These are phyloP conservation scores for Tetrastigma voinierianum DNA, from an alignment of 164 flowering plant genomes.

Conservation along the genomic window DNA sequence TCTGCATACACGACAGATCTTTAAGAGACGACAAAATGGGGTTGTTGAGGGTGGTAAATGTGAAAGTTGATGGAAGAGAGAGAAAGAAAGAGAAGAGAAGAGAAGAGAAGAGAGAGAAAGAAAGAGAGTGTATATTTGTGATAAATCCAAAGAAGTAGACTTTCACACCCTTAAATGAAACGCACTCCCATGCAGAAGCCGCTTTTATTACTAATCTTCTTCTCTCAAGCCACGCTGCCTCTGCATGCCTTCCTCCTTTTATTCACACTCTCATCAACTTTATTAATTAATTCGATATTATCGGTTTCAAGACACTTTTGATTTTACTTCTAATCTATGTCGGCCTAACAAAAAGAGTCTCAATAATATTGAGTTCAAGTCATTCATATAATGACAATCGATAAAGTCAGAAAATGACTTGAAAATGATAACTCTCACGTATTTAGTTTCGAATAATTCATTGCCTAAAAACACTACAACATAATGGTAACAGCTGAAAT, in stretches of 20 bases:
- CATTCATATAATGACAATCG: too few relatives aligned
- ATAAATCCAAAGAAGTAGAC: constrained; percentile 12
- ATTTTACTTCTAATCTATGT: too few relatives aligned
- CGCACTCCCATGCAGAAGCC: constrained; percentile 25
- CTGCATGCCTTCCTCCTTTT: background rate
- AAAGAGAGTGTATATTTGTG: constrained; percentile 3
- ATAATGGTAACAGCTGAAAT: too few relatives aligned
- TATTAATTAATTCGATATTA: too few relatives aligned
- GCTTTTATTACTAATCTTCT: constrained; percentile 12
- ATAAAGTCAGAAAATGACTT: too few relatives aligned
- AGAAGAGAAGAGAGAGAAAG: constrained; percentile 7
- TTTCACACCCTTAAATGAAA: constrained; percentile 16
- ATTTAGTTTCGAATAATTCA: too few relatives aligned
- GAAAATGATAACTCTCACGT: too few relatives aligned
- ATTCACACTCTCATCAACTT: background rate
- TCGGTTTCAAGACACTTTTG: too few relatives aligned
- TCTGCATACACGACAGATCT: background rate
- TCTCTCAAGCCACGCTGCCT: background rate
- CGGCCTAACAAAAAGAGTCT: too few relatives aligned
- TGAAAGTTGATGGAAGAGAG: constrained; percentile 25
- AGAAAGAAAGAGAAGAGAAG: constrained; percentile 3
- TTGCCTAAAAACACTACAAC: too few relatives aligned
- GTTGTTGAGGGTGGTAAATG: constrained; percentile 32
- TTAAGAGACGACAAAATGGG: constrained; percentile 7
- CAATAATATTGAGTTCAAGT: too few relatives aligned